phyloP scores from a whole-genome alignment of 2,329 filamentous ascomycete species.

The Kalmusia sp. region DNA sequence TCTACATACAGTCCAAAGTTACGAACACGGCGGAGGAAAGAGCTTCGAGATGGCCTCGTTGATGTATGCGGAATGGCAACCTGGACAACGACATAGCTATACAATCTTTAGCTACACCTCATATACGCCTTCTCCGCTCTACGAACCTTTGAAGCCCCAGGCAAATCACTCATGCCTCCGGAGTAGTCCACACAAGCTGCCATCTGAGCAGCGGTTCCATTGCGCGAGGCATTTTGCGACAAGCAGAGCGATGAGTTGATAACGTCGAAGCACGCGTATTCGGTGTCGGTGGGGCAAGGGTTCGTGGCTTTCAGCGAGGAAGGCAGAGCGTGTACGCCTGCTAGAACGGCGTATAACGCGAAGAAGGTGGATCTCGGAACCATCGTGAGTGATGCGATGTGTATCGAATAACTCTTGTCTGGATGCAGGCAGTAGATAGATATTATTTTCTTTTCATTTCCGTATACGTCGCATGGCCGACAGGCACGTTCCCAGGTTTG shows the following conservation, averaged over 20 bases:
- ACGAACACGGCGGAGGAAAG: constrained; percentile 20
- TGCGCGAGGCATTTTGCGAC: constrained; percentile 12
- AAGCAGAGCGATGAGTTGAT: constrained; percentile 23
- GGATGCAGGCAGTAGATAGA: background rate
- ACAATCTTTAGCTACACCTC: background rate
- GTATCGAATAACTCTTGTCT: background rate
- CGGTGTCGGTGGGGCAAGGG: constrained; percentile 15
- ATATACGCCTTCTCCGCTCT: background rate
- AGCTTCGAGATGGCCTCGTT: constrained; percentile 20
- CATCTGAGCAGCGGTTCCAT: constrained; percentile 15
- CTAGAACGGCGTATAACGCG: background rate
- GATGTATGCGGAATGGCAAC: constrained; percentile 17
- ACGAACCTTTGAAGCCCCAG: constrained; percentile 19
- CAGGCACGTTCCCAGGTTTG: constrained; percentile 2
- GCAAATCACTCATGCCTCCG: constrained; percentile 20
- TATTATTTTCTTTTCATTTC: background rate
- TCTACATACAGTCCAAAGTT: background rate
- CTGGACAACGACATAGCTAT: constrained; percentile 21
- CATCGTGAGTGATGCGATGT: background rate
- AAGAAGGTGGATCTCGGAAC: background rate
- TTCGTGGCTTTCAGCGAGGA: constrained; percentile 11
- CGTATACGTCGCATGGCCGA: background rate
- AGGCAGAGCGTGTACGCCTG: constrained; percentile 4
- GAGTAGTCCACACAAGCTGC: constrained; percentile 19
- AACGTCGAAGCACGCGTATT: constrained; percentile 24